phyloP scores from a whole-genome alignment of 331 rosid genomes.

The Prunus yedoensis region DNA sequence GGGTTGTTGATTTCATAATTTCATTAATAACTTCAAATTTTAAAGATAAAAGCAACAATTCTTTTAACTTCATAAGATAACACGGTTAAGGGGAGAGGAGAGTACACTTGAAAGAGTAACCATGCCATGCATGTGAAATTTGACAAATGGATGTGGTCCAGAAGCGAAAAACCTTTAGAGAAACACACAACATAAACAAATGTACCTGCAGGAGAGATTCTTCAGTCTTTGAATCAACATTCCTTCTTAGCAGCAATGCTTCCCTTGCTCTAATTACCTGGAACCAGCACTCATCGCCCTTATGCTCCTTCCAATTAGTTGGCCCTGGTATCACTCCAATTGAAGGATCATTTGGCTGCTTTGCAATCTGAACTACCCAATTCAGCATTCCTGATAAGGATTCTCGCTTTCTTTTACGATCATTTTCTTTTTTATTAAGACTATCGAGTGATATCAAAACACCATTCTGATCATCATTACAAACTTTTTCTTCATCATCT shows the following conservation, averaged over 20 bases:
- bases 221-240: constrained; percentile 40
- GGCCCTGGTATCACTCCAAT: constrained; percentile 47
- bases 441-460: constrained; percentile 14
- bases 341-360: constrained; percentile 47
- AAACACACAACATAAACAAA: constrained; percentile 3
- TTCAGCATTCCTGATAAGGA: constrained; percentile 56
- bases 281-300: constrained; percentile 45
- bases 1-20: not conserved
- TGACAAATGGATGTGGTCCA: not conserved
- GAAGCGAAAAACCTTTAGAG: not conserved
- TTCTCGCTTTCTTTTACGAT: constrained; percentile 62
- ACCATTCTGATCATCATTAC: constrained; percentile 24
- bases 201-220: constrained; percentile 56
- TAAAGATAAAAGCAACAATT: not conserved
- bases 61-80: not conserved
- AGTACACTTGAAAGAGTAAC: not conserved
- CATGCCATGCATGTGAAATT: constrained; percentile 14
- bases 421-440: constrained; percentile 33
- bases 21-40: not conserved
- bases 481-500: constrained; percentile 11
- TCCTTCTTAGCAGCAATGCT: constrained; percentile 33
- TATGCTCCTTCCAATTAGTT: constrained; percentile 52
- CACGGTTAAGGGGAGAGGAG: not conserved
- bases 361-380: constrained; percentile 62
- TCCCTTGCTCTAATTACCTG: constrained; percentile 66